Conservation (phyloP, 2,329 filamentous ascomycete species). For the Fusarium sp. region DNA sequence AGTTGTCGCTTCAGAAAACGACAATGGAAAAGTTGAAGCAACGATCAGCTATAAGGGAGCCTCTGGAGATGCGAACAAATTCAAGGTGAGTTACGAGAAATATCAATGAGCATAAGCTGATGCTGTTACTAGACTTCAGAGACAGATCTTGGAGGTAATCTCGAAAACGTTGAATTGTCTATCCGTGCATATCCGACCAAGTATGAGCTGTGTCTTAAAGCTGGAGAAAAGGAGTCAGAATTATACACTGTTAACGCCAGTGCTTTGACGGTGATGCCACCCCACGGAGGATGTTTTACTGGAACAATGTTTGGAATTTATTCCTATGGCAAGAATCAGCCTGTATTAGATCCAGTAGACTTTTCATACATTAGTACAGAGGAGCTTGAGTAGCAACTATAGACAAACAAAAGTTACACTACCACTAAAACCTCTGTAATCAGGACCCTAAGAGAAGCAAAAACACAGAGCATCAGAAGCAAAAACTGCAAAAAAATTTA, state of each 20-base stretch:
- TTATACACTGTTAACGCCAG: not conserved
- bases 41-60: constrained; percentile 11
- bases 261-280: constrained; percentile 22
- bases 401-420: not conserved
- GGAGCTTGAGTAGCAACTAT: not conserved
- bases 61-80: not conserved
- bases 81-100: not conserved
- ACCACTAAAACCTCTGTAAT: not conserved
- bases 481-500: constrained; percentile 5
- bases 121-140: not conserved
- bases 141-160: not conserved
- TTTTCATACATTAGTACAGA: not conserved
- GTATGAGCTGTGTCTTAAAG: constrained; percentile 7
- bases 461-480: too few species aligned
- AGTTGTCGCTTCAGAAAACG: constrained; percentile 12
- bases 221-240: not conserved
- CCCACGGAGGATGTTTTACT: constrained; percentile 34
- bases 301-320: constrained; percentile 40
- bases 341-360: constrained; percentile 30
- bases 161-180: not conserved
- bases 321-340: constrained; percentile 29
- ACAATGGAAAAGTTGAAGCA: not conserved
- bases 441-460: not conserved
- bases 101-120: not conserved
- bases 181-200: not conserved